Percentiles rank a stretch among this genome's conserved stretches.
These are phyloP conservation scores for Stellera chamaejasme DNA, from an alignment of 345 rosid species.

Conservation along the genomic window DNA sequence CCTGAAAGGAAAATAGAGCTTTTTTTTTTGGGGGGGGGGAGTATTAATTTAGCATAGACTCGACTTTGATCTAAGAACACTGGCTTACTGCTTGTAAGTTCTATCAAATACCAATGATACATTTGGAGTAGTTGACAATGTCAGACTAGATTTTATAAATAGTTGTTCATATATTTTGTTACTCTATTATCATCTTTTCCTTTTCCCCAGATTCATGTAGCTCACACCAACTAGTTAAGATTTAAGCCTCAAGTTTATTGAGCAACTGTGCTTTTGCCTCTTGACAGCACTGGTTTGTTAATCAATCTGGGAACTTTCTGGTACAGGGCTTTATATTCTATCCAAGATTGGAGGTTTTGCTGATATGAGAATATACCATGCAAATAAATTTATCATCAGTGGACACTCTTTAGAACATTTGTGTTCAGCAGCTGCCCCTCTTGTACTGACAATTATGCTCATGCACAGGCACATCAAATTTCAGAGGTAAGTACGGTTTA, in stretches of 20 bases:
- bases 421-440: conserved; percentile 43
- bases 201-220: too few relatives aligned
- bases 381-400: conserved; percentile 48
- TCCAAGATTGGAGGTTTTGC: conserved; percentile 55
- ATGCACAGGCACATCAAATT: conserved; percentile 41
- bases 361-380: conserved; percentile 54
- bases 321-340: conserved; percentile 43
- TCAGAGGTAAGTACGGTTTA: conserved; percentile 45
- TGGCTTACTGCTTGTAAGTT: too few relatives aligned
- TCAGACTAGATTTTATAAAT: too few relatives aligned
- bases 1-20: too few relatives aligned
- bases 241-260: not conserved
- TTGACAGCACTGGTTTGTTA: conserved; percentile 3
- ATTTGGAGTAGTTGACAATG: too few relatives aligned
- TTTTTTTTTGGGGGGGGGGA: too few relatives aligned
- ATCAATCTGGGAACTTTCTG: conserved; percentile 4
- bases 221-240: too few relatives aligned
- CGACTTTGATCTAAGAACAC: too few relatives aligned
- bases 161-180: too few relatives aligned
- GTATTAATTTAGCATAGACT: too few relatives aligned
- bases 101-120: too few relatives aligned
- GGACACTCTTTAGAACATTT: conserved; percentile 80
- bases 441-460: conserved; percentile 68
- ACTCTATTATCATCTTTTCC: too few relatives aligned
- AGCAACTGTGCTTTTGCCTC: not conserved